Percentiles rank a stretch among this genome's conserved stretches.
Conservation (phyloP, 2,329 filamentous ascomycete genomes). For the Tolypocladium pustulatum region DNA sequence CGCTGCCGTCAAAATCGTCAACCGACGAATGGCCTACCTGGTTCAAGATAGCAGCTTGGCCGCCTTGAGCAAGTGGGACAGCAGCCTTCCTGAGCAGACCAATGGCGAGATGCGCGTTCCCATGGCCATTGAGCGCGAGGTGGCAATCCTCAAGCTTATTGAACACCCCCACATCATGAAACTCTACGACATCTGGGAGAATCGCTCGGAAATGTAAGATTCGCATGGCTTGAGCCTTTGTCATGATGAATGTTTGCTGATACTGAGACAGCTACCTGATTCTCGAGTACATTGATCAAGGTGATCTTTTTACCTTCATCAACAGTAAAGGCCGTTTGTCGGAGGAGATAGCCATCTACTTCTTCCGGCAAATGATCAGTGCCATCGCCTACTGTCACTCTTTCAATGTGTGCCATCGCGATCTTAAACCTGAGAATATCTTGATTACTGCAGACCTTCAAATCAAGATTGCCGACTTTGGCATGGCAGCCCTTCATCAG, state of each 20-base stretch:
- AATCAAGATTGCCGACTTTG: conserved; percentile 94
- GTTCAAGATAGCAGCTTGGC: conserved; percentile 79
- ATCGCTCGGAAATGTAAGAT: conserved; percentile 80
- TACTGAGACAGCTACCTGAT: conserved; percentile 67
- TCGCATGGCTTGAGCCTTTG: background rate
- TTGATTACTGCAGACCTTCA: conserved; percentile 65
- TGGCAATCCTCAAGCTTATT: conserved; percentile 93
- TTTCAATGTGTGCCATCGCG: conserved; percentile 91
- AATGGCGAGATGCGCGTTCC: conserved; percentile 64
- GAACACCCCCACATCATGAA: conserved; percentile 92
- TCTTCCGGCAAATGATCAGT: conserved; percentile 89
- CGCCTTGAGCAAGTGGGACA: conserved; percentile 66
- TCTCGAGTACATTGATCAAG: conserved; percentile 74
- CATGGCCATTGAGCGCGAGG: conserved; percentile 83
- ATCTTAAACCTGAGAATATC: conserved; percentile 96
- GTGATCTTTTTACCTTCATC: conserved; percentile 81
- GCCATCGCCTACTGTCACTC: conserved; percentile 88
- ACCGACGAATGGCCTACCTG: conserved; percentile 68
- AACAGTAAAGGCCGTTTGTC: conserved; percentile 59
- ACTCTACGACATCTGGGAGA: conserved; percentile 96
- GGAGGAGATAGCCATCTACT: conserved; percentile 70
- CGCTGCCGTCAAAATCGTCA: conserved; percentile 92
- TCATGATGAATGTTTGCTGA: conserved; percentile 6
- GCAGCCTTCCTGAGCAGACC: conserved; percentile 40
- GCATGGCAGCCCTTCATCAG: conserved; percentile 88